Conservation (phyloP, 768 basidiomycete genomes). For the Auricularia sp. region DNA sequence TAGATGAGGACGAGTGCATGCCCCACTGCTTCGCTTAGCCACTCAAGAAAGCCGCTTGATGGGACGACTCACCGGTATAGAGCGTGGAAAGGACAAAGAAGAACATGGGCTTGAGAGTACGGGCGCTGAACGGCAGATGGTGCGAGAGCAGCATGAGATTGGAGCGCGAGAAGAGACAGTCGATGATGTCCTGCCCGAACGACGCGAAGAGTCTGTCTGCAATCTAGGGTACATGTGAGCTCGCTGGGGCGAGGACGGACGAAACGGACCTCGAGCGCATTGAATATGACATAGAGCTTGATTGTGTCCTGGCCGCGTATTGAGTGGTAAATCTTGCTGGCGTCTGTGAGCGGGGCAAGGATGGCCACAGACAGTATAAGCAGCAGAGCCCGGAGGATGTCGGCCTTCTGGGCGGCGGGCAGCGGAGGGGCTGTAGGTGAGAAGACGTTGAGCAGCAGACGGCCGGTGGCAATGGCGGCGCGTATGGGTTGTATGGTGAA, state of each 20-base stretch:
- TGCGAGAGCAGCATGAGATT: slow-evolving; percentile 69
- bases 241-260: too few species aligned
- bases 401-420: slow-evolving; percentile 84
- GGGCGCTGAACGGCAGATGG: slow-evolving; percentile 45
- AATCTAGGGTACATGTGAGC: slow-evolving; percentile 45
- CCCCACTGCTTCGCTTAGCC: slow-evolving; percentile 41
- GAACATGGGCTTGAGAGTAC: slow-evolving; percentile 66
- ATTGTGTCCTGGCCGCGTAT: slow-evolving; percentile 98
- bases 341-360: slow-evolving; percentile 77
- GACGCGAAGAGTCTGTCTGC: slow-evolving; percentile 90
- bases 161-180: slow-evolving; percentile 90
- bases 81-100: slow-evolving; percentile 74
- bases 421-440: slow-evolving; percentile 41
- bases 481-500: slow-evolving; percentile 97
- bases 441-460: slow-evolving; percentile 41
- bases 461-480: slow-evolving; percentile 51
- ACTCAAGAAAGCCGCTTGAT: slow-evolving; percentile 1
- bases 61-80: slow-evolving; percentile 59
- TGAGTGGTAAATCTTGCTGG: slow-evolving; percentile 95
- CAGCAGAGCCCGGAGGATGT: slow-evolving; percentile 73
- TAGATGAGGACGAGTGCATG: slow-evolving; percentile 95
- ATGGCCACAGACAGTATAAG: slow-evolving; percentile 64
- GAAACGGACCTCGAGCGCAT: slow-evolving; percentile 79
- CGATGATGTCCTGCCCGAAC: slow-evolving; percentile 94
- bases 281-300: slow-evolving; percentile 98